Conservation (phyloP, 371 early-diverging fungal genomes). For the Mucor velutinosus region DNA sequence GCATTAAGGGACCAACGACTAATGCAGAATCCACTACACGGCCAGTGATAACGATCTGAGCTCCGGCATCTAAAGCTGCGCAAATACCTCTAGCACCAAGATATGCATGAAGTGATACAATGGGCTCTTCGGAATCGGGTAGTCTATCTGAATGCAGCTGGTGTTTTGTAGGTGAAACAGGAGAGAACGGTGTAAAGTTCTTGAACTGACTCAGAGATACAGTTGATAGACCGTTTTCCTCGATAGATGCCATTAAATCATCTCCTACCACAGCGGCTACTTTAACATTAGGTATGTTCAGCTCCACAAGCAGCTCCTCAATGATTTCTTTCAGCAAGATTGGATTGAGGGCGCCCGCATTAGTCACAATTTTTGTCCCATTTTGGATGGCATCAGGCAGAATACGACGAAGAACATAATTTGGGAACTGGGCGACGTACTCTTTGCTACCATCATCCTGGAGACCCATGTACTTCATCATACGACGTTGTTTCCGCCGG, state of each 20-base stretch:
- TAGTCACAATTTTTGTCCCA: constrained; percentile 68
- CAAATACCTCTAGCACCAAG: constrained; percentile 46
- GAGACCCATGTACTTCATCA: constrained; percentile 15
- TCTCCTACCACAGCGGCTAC: constrained; percentile 72
- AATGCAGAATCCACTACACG: constrained; percentile 72
- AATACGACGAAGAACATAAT: constrained; percentile 52
- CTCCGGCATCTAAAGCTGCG: constrained; percentile 60
- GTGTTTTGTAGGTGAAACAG: constrained; percentile 14
- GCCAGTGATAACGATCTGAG: constrained; percentile 73
- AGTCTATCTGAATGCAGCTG: constrained; percentile 24
- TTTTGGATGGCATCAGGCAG: constrained; percentile 56
- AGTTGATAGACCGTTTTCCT: neutral
- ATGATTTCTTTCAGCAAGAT: constrained; percentile 63
- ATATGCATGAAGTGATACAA: constrained; percentile 65
- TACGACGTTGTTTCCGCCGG: constrained; percentile 45
- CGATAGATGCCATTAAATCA: constrained; percentile 29
- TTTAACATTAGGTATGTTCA: constrained; percentile 23
- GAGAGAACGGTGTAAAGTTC: constrained; percentile 23
- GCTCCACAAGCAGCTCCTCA: constrained; percentile 51
- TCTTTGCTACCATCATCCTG: constrained; percentile 46
- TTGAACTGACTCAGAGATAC: constrained; percentile 27
- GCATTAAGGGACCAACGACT: constrained; percentile 19
- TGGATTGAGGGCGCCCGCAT: constrained; percentile 73
- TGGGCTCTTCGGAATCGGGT: constrained; percentile 43
- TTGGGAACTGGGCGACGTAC: constrained; percentile 64